Conservation (phyloP, 768 basidiomycete species). For the Leccinum incarnatum region DNA sequence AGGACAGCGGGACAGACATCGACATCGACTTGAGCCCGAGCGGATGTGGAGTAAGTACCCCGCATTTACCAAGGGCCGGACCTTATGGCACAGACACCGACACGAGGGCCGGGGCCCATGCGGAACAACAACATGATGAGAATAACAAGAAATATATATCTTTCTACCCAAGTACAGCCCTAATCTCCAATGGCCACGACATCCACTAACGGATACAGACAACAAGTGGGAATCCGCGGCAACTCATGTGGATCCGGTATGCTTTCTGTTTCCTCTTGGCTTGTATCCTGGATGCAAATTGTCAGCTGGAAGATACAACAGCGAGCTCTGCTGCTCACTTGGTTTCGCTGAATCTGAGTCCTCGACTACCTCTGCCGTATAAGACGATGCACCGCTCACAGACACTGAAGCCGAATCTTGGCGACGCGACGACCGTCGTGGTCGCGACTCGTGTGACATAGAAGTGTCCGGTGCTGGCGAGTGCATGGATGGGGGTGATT, state of each 20-base stretch:
- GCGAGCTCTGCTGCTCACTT: conserved; percentile 21
- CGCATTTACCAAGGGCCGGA: neutral
- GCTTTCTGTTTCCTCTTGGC: conserved; percentile 23
- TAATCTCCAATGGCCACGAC: conserved; percentile 1
- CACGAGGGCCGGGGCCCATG: neutral
- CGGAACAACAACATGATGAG: conserved; percentile 5
- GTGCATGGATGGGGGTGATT: conserved; percentile 20
- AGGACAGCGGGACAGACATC: neutral
- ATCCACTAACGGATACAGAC: neutral
- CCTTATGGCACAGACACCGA: neutral
- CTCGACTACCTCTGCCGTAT: conserved; percentile 26
- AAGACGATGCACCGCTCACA: conserved; percentile 33
- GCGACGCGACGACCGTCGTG: conserved; percentile 27
- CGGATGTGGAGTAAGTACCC: neutral
- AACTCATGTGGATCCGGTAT: conserved; percentile 18
- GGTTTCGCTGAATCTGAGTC: conserved; percentile 26
- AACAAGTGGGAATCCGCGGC: neutral
- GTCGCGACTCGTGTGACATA: conserved; percentile 24
- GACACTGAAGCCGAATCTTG: conserved; percentile 30
- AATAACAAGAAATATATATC: conserved; percentile 26
- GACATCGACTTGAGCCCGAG: neutral
- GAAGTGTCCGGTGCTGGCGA: conserved; percentile 24
- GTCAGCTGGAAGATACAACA: neutral
- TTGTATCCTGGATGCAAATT: conserved; percentile 18
- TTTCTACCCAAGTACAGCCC: conserved; percentile 22